These are phyloP conservation scores for Grosmannia clavigera DNA, from an alignment of 2,329 filamentous ascomycete genomes.

Conservation along the genomic window DNA sequence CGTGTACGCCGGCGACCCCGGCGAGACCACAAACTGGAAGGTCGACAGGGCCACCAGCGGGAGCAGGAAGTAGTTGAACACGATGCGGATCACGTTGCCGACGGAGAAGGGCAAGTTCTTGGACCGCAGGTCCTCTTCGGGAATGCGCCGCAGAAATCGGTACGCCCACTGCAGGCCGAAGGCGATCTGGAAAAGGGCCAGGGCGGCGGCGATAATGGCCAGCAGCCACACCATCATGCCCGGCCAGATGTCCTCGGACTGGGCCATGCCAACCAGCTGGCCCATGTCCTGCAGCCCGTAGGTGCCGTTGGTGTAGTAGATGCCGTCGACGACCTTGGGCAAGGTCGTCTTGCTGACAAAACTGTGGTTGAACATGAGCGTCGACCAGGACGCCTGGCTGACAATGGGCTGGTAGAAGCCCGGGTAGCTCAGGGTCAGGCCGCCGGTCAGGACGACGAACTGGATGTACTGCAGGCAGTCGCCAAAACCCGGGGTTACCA, in stretches of 20 bases:
- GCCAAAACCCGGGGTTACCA: constrained; percentile 91
- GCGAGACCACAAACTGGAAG: constrained; percentile 76
- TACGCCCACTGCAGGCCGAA: constrained; percentile 69
- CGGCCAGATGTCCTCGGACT: constrained; percentile 74
- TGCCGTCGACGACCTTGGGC: constrained; percentile 62
- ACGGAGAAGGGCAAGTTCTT: constrained; percentile 86
- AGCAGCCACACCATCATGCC: constrained; percentile 88
- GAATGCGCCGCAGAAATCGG: constrained; percentile 55
- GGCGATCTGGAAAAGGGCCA: constrained; percentile 60
- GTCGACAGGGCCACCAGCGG: constrained; percentile 78
- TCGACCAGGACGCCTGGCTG: constrained; percentile 79
- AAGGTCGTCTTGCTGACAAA: constrained; percentile 59
- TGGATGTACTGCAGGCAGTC: constrained; percentile 97
- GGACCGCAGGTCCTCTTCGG: constrained; percentile 75
- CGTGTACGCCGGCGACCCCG: constrained; percentile 53
- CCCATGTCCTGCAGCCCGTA: constrained; percentile 72
- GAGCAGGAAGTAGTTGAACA: constrained; percentile 86
- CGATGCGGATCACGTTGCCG: constrained; percentile 68
- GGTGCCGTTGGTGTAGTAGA: constrained; percentile 68
- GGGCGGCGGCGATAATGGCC: constrained; percentile 56
- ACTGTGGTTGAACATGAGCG: constrained; percentile 85
- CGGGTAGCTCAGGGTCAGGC: constrained; percentile 75
- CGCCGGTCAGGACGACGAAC: constrained; percentile 79
- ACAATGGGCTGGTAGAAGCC: constrained; percentile 89
- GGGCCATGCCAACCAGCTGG: constrained; percentile 70